Percentiles rank a stretch among this genome's conserved stretches.
These are phyloP conservation scores for Lactarius trivialis DNA, from an alignment of 768 basidiomycete species.

Conservation along the genomic window DNA sequence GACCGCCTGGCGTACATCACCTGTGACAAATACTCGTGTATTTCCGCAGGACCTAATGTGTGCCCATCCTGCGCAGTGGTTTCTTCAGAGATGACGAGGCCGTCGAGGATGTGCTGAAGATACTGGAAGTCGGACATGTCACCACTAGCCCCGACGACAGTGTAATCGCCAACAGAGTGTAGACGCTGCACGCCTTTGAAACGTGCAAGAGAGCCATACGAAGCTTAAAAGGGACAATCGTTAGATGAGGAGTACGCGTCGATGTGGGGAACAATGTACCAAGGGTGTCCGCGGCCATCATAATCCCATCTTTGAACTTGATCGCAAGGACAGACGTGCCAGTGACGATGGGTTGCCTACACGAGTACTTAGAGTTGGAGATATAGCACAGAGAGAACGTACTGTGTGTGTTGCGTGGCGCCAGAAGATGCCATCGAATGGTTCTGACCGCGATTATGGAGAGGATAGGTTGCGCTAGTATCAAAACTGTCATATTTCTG, in stretches of 20 bases:
- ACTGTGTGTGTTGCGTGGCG: slow-evolving; percentile 80
- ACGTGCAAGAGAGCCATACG: slow-evolving; percentile 94
- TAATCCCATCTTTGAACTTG: slow-evolving; percentile 93
- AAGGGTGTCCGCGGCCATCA: slow-evolving; percentile 97
- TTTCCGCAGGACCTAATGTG: slow-evolving; percentile 75
- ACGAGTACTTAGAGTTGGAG: neutral
- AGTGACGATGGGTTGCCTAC: slow-evolving; percentile 88
- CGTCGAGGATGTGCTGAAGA: slow-evolving; percentile 74
- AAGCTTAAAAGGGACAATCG: slow-evolving; percentile 47
- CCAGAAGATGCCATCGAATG: slow-evolving; percentile 40
- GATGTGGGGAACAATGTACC: slow-evolving; percentile 43
- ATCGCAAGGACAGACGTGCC: slow-evolving; percentile 95
- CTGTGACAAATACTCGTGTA: slow-evolving; percentile 87
- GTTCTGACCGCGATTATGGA: slow-evolving; percentile 53
- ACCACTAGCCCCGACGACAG: slow-evolving; percentile 86
- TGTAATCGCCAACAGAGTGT: slow-evolving; percentile 74
- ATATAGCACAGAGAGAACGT: slow-evolving; percentile 18
- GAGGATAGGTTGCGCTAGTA: slow-evolving; percentile 69
- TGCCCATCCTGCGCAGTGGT: slow-evolving; percentile 79
- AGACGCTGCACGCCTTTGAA: slow-evolving; percentile 94
- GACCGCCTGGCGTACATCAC: slow-evolving; percentile 85
- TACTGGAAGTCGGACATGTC: slow-evolving; percentile 99
- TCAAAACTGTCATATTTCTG: slow-evolving; percentile 74
- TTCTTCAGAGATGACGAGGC: slow-evolving; percentile 64
- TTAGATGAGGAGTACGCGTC: neutral